Conservation (phyloP, 1,284 basidiomycete genomes). For the Marasmius tenuissimus region DNA sequence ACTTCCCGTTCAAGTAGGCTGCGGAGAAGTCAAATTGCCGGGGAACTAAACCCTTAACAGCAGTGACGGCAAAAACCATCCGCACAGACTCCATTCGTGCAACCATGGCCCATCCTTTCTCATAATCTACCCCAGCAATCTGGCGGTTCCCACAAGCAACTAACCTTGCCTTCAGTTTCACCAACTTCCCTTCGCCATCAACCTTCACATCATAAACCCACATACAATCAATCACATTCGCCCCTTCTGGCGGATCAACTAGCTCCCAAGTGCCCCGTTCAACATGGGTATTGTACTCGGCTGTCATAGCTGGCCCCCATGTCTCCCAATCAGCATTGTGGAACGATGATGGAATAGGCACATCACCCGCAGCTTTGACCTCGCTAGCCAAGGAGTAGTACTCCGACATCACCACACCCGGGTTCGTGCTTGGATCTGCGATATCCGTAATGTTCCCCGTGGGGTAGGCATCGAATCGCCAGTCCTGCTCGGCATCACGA, state of each 20-base stretch:
- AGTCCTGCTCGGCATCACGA: neutral
- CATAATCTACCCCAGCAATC: neutral
- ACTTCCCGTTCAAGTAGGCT: neutral
- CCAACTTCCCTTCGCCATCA: neutral
- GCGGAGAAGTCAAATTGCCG: conserved; percentile 4
- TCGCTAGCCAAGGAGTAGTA: conserved; percentile 5
- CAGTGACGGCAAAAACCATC: neutral
- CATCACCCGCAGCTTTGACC: neutral
- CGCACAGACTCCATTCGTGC: conserved; percentile 8
- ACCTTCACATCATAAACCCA: neutral
- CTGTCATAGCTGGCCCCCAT: conserved; percentile 12
- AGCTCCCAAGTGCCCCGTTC: conserved; percentile 3
- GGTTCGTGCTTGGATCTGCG: neutral
- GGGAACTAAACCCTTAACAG: neutral
- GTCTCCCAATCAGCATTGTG: conserved; percentile 2
- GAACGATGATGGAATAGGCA: conserved; percentile 1
- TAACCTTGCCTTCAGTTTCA: neutral
- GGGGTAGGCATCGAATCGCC: neutral
- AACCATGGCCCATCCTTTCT: conserved; percentile 7
- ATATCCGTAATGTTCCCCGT: conserved; percentile 1
- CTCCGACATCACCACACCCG: neutral
- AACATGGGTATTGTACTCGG: conserved; percentile 5
- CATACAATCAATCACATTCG: neutral
- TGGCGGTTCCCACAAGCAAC: neutral
- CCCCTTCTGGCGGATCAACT: conserved; percentile 12